Base-by-base conservation (phyloP, 345 rosid species). In the Brassica carinata region DNA sequence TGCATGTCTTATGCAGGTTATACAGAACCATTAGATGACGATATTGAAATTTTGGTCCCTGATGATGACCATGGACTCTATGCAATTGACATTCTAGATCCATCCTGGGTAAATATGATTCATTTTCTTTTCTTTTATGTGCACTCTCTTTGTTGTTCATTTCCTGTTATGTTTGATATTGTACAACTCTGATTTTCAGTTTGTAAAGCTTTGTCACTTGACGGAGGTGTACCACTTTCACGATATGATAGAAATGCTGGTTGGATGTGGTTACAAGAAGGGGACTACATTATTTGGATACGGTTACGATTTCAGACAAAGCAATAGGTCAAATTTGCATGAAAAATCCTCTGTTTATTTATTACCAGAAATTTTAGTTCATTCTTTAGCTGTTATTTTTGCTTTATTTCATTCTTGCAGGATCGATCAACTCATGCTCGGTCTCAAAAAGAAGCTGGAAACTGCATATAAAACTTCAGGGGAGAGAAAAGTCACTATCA, bases 221-320 rank as follows among this genome's bases (percentile, higher is more conserved):
- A 85, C 83, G 1, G 94, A 88, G 57, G 88, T 85, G n/a, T 94
- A 90, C 82, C 96, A 94, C 82, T 94, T 94, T 64, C 98, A 94
- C 82, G 94, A 92, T 79, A 89, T 94, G 94, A 94, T 94, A 75
- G 87, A 94, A 43, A 92, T 94, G 94, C 85, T 94, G 51, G 67
- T 89, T 74, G 85, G 80, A 31, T 87, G 92, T 55, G 97, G 95
- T 77, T 89, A 92, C 82, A 87, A 86, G 84, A 92, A 92, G 69
- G 97, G 97, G 69, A 86, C 90, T 76, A 90, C 98, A 1, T 85
- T 94, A 74, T 94, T 90, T 72, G 97, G 97, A 76, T 89, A 88
- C 79, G 98, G 97, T 78, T 91, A 91, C 85, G 98, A 94, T 87
- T 91, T 91, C 83, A 89, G 94, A 72, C 97, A 94, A 87, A 94